Evolutionary conservation across 306 rosid genomes (phyloP).

Genomic region (Corylus americana): DNA sequence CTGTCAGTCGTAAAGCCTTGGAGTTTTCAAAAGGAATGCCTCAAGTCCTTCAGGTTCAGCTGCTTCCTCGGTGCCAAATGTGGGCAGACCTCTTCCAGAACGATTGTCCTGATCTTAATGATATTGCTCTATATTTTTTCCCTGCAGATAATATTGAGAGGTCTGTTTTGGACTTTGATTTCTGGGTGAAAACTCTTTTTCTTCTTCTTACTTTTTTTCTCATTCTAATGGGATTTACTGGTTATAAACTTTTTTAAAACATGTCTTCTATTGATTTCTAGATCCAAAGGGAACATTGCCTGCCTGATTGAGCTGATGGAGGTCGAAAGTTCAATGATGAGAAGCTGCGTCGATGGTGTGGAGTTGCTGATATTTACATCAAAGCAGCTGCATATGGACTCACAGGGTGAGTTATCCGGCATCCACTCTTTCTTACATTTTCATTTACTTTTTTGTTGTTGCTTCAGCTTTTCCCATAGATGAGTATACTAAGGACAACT

Average conservation of each 20-base stretch:
- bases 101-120: constrained; percentile 51
- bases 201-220: neutral
- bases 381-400: constrained; percentile 42
- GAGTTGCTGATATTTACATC: constrained; percentile 70
- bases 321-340: constrained; percentile 46
- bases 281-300: constrained; percentile 38
- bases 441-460: neutral
- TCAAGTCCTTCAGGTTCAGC: constrained; percentile 41
- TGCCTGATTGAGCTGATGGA: constrained; percentile 52
- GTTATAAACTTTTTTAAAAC: constrained; percentile 4
- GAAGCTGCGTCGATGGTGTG: constrained; percentile 44
- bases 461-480: neutral
- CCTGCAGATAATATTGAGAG: constrained; percentile 46
- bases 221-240: neutral
- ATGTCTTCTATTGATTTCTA: constrained; percentile 33
- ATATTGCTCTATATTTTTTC: constrained; percentile 69
- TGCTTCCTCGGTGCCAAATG: constrained; percentile 37
- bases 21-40: constrained; percentile 52
- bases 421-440: constrained; percentile 22
- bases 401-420: constrained; percentile 45
- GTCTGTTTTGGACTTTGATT: constrained; percentile 42
- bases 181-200: neutral
- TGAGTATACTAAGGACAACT: neutral
- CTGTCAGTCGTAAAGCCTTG: constrained; percentile 46
- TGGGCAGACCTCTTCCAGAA: constrained; percentile 47